Conservation (phyloP, 495 filamentous ascomycete genomes). For the Sabuloglossum arenarium region DNA sequence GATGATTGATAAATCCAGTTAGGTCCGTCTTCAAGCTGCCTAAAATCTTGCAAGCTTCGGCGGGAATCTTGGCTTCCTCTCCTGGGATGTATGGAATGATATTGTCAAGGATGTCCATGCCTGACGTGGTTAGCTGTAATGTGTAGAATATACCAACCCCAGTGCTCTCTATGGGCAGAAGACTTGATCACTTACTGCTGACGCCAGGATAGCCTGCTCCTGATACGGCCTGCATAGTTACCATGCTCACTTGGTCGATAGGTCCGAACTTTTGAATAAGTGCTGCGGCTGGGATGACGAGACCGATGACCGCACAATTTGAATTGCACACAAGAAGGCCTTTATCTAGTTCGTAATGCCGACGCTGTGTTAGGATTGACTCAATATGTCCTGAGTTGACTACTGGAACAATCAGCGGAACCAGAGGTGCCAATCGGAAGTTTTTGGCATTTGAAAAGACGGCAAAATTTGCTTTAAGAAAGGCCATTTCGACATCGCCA, state of each 20-base stretch:
- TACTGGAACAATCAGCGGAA: constrained; percentile 70
- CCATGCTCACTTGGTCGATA: constrained; percentile 55
- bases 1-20: constrained; percentile 43
- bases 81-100: constrained; percentile 69
- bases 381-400: constrained; percentile 61
- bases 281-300: constrained; percentile 75
- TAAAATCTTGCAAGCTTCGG: constrained; percentile 71
- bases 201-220: constrained; percentile 77
- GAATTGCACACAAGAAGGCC: constrained; percentile 80
- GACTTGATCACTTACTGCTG: constrained; percentile 26
- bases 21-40: constrained; percentile 41
- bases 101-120: constrained; percentile 54
- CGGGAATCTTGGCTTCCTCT: constrained; percentile 75
- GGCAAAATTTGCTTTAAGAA: constrained; percentile 53
- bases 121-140: constrained; percentile 4
- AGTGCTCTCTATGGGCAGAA: background rate
- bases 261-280: constrained; percentile 56
- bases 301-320: constrained; percentile 76
- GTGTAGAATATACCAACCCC: background rate
- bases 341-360: constrained; percentile 40
- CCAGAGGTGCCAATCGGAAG: constrained; percentile 60
- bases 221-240: constrained; percentile 71
- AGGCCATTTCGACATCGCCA: constrained; percentile 61
- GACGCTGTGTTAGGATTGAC: constrained; percentile 56
- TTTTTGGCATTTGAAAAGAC: constrained; percentile 88